Base-by-base conservation (phyloP, 495 filamentous ascomycete genomes). In the Astrothelium macrocarpum region DNA sequence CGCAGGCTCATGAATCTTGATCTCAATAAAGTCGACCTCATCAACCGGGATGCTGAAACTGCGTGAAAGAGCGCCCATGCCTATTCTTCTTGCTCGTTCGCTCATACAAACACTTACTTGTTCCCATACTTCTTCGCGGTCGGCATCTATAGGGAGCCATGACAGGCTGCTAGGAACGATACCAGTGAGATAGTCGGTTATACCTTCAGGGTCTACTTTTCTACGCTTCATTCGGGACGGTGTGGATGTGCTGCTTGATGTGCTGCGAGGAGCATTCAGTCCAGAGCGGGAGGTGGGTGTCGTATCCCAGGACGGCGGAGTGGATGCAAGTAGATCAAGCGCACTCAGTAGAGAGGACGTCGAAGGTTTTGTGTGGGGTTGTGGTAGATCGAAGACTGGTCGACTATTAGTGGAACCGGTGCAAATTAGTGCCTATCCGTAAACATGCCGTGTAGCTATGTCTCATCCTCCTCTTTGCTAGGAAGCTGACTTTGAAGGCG, bases 1-100 rank as follows among this genome's bases (percentile, higher is more conserved):
- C 1, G 91, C 85, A 0, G 94, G 94, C 70, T 98, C 94, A 65
- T 92, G 83, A n/a, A 98, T 83, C n/a, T 79, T 78, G 59, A 95
- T 74, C 45, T 87, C 80, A 66, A 89, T 80, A 25, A 59, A 53
- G 23, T 78, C 71, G 39, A 61, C 70, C 18, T 28, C 62, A 10
- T 14, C 25, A 23, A 53, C 61, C 46, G 85, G 85, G 29, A 97
- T 86, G 2, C 74, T 76, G 80, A 95, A 96, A 4, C 78, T 77
- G 32, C 93, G 83, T 31, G 82, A 86, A 65, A 95, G 82, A 59
- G 88, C 85, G 0, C 87, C 86, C 87, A 93, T 92, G 9, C 85
- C 91, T 82, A 81, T 74, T 60, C 94, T 80, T 2, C 94, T 94
- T 65, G 90, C 94, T 14, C 93, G 81, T 72, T 97, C 93, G 26